A percentile compares a stretch with the other conserved stretches of the same genome.
Conservation (phyloP, 495 filamentous ascomycete genomes). For the Lepraria neglecta region DNA sequence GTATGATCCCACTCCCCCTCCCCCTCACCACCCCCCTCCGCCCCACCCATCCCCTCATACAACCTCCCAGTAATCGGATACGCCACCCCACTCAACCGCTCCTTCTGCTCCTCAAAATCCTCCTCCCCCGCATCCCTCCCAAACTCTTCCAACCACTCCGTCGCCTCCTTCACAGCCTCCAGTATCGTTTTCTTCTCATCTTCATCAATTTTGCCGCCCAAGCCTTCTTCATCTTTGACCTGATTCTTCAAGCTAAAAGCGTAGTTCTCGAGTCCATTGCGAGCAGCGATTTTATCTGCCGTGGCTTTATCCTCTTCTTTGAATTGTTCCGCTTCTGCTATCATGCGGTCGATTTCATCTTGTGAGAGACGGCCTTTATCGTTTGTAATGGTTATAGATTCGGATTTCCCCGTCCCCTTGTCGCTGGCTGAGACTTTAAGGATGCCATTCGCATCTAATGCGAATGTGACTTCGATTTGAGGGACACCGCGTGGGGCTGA, state of each 20-base stretch:
- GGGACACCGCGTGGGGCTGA: constrained; percentile 92
- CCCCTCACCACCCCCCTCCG: neutral
- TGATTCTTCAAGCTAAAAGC: constrained; percentile 98
- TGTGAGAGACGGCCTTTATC: constrained; percentile 93
- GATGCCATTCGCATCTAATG: constrained; percentile 95
- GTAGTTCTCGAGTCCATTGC: constrained; percentile 95
- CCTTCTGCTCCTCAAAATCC: constrained; percentile 98
- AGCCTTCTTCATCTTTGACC: constrained; percentile 92
- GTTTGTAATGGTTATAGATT: constrained; percentile 97
- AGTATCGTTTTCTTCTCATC: constrained; percentile 92
- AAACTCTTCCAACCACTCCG: constrained; percentile 87
- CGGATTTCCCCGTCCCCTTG: constrained; percentile 94
- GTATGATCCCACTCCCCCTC: neutral
- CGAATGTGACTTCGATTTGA: constrained; percentile 97
- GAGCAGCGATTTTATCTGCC: constrained; percentile 84
- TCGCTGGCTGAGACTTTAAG: constrained; percentile 91
- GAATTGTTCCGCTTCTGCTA: constrained; percentile 93
- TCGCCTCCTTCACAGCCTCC: constrained; percentile 93
- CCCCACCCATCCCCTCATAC: constrained; percentile 61
- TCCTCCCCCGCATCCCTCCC: constrained; percentile 63
- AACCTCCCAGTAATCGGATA: constrained; percentile 98
- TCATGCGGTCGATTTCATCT: constrained; percentile 98
- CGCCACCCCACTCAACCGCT: constrained; percentile 91
- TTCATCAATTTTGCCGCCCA: constrained; percentile 95
- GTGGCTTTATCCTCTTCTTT: constrained; percentile 99